phyloP scores from a whole-genome alignment of 164 flowering plant genomes.

The Tinospora cordifolia region DNA sequence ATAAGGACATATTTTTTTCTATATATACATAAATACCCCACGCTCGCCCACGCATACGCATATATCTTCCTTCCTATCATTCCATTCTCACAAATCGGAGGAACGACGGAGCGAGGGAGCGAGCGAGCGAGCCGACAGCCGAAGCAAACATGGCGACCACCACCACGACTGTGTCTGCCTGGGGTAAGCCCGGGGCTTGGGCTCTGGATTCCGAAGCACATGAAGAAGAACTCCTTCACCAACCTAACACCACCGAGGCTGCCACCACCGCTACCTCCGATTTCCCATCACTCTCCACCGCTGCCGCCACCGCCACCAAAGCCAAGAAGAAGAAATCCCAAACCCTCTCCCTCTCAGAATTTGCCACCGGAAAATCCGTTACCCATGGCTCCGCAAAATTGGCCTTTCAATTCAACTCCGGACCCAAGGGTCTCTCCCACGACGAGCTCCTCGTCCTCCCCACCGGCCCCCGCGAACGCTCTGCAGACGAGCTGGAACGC shows the following conservation, averaged over 20 bases:
- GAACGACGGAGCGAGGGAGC: not conserved
- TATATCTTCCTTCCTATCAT: not conserved
- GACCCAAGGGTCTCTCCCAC: slow-evolving; percentile 34
- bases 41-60: too few species aligned
- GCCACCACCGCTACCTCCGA: slow-evolving; percentile 24
- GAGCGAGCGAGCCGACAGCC: not conserved
- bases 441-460: slow-evolving; percentile 61
- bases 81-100: not conserved
- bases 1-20: too few species aligned
- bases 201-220: slow-evolving; percentile 68
- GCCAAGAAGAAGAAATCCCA: slow-evolving; percentile 77
- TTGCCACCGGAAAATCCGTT: slow-evolving; percentile 28
- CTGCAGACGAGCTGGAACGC: slow-evolving; percentile 75
- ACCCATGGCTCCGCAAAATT: slow-evolving; percentile 23
- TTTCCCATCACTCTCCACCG: slow-evolving; percentile 64
- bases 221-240: slow-evolving; percentile 44
- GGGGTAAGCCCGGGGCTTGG: slow-evolving; percentile 85
- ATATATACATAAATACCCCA: not conserved
- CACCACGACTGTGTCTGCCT: slow-evolving; percentile 36
- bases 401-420: not conserved
- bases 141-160: slow-evolving; percentile 24
- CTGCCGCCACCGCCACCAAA: slow-evolving; percentile 60
- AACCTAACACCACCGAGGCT: not conserved
- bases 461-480: slow-evolving; percentile 74
- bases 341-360: slow-evolving; percentile 58